A percentile compares a stretch with the other conserved stretches of the same genome.
Conservation (phyloP, 257 asterid species). For the Petrea volubilis region DNA sequence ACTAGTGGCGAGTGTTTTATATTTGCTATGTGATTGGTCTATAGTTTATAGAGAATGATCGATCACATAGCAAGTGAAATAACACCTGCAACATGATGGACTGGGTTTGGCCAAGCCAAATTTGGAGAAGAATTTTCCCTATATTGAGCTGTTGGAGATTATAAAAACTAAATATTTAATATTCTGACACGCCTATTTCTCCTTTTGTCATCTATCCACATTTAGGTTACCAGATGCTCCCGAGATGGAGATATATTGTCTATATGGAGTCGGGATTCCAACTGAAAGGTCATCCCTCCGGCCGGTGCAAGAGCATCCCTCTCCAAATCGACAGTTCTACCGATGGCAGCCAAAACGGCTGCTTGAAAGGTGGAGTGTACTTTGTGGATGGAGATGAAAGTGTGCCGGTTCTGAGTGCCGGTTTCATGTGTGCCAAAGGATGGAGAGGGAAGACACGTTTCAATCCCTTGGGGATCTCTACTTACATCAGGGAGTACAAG, state of each 20-base stretch:
- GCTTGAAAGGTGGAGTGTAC: conserved; percentile 78
- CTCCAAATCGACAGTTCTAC: conserved; percentile 81
- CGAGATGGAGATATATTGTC: conserved; percentile 79
- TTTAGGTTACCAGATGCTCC: conserved; percentile 88
- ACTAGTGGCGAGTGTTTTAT: too few species aligned
- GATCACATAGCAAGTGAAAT: too few species aligned
- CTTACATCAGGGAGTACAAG: conserved; percentile 65
- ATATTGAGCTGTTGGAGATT: too few species aligned
- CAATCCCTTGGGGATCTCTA: conserved; percentile 71
- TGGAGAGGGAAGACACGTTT: conserved; percentile 84
- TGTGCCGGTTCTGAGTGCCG: conserved; percentile 71
- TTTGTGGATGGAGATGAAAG: conserved; percentile 81
- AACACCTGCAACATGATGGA: too few species aligned
- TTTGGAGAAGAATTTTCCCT: too few species aligned
- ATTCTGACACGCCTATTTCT: background rate
- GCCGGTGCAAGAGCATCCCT: conserved; percentile 73
- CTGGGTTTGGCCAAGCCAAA: too few species aligned
- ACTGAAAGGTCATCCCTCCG: conserved; percentile 76
- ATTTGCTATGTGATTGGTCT: too few species aligned
- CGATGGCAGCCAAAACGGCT: conserved; percentile 51
- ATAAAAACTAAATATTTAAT: too few species aligned
- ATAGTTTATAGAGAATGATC: too few species aligned
- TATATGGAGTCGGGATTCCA: conserved; percentile 83
- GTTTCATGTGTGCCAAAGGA: conserved; percentile 88
- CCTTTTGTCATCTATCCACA: background rate